Evolutionary conservation across 805 yeast species (phyloP).

Genomic region (Monosporozyma solicola): DNA sequence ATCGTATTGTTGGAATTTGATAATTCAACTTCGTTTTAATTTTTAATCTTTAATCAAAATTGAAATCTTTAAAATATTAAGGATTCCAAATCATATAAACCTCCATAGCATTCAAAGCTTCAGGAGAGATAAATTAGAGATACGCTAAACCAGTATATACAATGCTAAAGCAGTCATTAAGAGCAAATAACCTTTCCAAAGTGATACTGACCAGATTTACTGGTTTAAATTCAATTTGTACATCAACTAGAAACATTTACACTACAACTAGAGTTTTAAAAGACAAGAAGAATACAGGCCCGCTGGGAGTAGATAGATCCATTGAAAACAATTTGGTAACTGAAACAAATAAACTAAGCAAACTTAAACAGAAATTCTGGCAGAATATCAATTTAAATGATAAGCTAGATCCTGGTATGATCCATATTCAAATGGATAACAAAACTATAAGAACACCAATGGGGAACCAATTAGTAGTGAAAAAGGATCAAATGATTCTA

Average conservation of each 20-base stretch:
- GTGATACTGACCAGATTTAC: not conserved
- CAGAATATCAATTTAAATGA: conserved; percentile 44
- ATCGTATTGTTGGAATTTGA: not conserved
- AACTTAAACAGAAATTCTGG: conserved; percentile 73
- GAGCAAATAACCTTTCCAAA: not conserved
- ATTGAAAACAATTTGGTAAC: conserved; percentile 45
- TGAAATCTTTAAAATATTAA: not conserved
- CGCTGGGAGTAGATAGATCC: conserved; percentile 29
- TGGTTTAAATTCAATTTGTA: not conserved
- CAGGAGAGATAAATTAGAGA: no score
- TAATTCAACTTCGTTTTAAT: not conserved
- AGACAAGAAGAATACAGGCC: not conserved
- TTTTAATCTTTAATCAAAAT: not conserved
- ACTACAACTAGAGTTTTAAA: not conserved
- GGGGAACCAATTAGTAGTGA: conserved; percentile 63
- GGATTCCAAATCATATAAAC: not conserved
- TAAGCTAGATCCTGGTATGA: conserved; percentile 28
- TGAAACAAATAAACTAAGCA: conserved; percentile 62
- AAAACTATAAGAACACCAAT: conserved; percentile 78
- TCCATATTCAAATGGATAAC: conserved; percentile 57
- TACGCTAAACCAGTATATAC: not conserved
- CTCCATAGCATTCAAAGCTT: not conserved
- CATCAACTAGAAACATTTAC: not conserved
- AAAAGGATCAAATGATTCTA: conserved; percentile 46
- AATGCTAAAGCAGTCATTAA: not conserved